phyloP scores from a whole-genome alignment of 768 basidiomycete species.

The Collybia nuda region DNA sequence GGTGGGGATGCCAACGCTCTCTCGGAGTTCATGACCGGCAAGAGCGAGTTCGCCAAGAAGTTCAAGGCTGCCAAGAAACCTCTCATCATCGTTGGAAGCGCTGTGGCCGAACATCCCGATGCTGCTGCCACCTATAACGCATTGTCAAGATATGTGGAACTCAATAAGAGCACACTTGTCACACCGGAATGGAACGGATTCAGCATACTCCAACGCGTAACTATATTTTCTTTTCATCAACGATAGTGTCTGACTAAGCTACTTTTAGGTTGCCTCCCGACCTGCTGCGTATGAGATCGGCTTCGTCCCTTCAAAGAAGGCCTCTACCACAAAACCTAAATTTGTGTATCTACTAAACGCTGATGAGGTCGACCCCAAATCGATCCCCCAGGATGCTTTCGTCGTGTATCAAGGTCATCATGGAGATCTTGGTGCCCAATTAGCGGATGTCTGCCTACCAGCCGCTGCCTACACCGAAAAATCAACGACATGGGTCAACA shows the following conservation, averaged over 20 bases:
- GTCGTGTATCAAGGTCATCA: constrained; percentile 99
- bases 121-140: constrained; percentile 75
- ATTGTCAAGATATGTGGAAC: constrained; percentile 77
- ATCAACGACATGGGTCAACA: constrained; percentile 91
- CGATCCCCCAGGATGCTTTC: constrained; percentile 89
- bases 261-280: constrained; percentile 77
- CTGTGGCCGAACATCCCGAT: constrained; percentile 81
- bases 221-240: constrained; percentile 23
- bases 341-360: constrained; percentile 97
- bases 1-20: constrained; percentile 77
- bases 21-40: constrained; percentile 74
- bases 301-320: constrained; percentile 83
- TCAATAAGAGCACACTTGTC: constrained; percentile 71
- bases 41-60: constrained; percentile 77
- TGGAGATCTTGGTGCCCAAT: constrained; percentile 93
- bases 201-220: constrained; percentile 86
- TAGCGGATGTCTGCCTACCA: constrained; percentile 96
- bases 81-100: constrained; percentile 90
- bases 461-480: constrained; percentile 93
- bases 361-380: constrained; percentile 86
- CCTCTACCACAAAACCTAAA: constrained; percentile 78
- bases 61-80: constrained; percentile 91
- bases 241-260: background rate
- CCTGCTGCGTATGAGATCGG: constrained; percentile 94
- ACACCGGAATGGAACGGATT: constrained; percentile 96